These are phyloP conservation scores for Zalerion maritima DNA, from an alignment of 495 filamentous ascomycete genomes.

Conservation along the genomic window DNA sequence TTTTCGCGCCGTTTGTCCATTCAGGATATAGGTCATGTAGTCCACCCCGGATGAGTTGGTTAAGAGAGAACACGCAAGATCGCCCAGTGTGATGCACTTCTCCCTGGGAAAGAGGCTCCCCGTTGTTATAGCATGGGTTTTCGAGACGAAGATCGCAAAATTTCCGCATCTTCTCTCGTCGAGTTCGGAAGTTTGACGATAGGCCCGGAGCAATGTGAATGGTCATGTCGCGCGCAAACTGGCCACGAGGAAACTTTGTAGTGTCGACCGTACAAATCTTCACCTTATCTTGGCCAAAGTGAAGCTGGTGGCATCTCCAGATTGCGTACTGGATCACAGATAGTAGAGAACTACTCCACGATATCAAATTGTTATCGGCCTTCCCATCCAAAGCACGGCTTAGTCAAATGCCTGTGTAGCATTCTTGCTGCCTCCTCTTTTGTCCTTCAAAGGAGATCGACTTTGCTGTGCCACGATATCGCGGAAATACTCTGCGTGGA, in stretches of 20 bases:
- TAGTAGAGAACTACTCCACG: constrained; percentile 24
- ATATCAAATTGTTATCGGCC: constrained; percentile 18
- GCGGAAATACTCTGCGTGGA: constrained; percentile 5
- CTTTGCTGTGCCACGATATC: constrained; percentile 3
- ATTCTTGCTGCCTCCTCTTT: constrained; percentile 7
- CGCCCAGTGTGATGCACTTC: constrained; percentile 8
- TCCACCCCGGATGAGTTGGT: constrained; percentile 1
- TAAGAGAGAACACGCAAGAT: constrained; percentile 6
- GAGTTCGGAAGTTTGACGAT: constrained; percentile 6
- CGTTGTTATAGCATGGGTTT: constrained; percentile 14
- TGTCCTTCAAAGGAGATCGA: constrained; percentile 6
- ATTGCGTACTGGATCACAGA: constrained; percentile 22
- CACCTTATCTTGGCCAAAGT: constrained; percentile 8
- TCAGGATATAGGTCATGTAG: constrained; percentile 1
- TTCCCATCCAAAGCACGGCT: constrained; percentile 7
- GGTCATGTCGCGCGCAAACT: constrained; percentile 18
- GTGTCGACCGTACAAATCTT: constrained; percentile 20
- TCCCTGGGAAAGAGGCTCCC: constrained; percentile 25
- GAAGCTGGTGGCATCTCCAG: constrained; percentile 8
- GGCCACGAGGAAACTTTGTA: constrained; percentile 11
- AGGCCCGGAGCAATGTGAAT: constrained; percentile 15
- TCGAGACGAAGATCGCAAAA: constrained; percentile 4
- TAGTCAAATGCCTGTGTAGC: constrained; percentile 15
- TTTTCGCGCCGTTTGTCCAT: constrained; percentile 1
- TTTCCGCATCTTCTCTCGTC: constrained; percentile 3